Conservation (phyloP, 2,329 filamentous ascomycete species). For the Kalmusia sp. region DNA sequence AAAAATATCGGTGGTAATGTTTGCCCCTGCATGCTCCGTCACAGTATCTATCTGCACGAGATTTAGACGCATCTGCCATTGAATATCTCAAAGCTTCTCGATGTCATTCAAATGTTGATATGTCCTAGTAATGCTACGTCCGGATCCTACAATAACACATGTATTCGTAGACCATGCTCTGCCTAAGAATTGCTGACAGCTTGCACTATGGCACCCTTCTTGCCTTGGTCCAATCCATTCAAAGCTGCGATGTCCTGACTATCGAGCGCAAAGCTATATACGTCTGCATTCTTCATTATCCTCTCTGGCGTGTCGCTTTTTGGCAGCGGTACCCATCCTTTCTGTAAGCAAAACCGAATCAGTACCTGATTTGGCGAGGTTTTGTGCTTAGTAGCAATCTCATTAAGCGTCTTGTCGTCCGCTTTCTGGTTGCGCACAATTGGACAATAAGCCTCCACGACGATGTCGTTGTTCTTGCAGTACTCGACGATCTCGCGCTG, state of each 20-base stretch:
- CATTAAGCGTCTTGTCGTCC: conserved; percentile 69
- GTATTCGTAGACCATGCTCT: background rate
- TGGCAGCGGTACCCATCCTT: conserved; percentile 56
- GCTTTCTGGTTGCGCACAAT: conserved; percentile 75
- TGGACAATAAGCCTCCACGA: conserved; percentile 70
- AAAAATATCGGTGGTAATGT: background rate
- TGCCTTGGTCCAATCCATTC: conserved; percentile 43
- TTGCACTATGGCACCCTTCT: conserved; percentile 43
- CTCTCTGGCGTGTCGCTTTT: conserved; percentile 47
- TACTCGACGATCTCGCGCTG: conserved; percentile 66
- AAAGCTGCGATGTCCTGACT: conserved; percentile 42
- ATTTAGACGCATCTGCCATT: no score
- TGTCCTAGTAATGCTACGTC: background rate
- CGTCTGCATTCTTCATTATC: conserved; percentile 44
- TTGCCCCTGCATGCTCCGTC: no score
- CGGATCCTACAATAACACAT: no score
- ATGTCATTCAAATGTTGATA: no score
- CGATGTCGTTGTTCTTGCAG: conserved; percentile 65
- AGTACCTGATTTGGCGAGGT: conserved; percentile 80
- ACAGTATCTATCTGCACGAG: no score
- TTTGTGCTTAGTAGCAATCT: conserved; percentile 73
- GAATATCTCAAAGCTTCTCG: no score
- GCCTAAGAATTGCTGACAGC: conserved; percentile 26
- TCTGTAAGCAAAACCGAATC: conserved; percentile 82
- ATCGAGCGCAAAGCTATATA: conserved; percentile 47